Conservation (phyloP, 1,284 basidiomycete species). For the Naganishia sp. region DNA sequence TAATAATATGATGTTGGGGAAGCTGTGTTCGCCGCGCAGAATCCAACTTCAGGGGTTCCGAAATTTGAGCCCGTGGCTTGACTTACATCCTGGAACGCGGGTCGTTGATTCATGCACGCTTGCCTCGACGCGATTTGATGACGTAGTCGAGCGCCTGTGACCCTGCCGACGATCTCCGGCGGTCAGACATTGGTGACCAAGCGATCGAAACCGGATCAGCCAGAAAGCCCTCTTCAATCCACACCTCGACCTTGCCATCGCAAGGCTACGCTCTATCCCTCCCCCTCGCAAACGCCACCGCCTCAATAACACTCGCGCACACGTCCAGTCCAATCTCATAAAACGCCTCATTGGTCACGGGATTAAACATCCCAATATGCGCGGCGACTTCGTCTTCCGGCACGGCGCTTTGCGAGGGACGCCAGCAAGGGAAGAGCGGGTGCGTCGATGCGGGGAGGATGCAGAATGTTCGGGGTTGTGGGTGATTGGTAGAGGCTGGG, state of each 20-base stretch:
- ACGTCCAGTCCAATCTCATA: conserved; percentile 76
- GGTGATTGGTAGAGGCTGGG: conserved; percentile 62
- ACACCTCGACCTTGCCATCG: no score
- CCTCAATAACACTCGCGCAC: conserved; percentile 51
- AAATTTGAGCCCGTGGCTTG: no score
- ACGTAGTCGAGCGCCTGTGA: no score
- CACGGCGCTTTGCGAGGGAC: conserved; percentile 64
- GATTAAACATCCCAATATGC: conserved; percentile 85
- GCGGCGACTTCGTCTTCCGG: conserved; percentile 80
- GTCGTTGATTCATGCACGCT: no score
- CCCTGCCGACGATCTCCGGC: no score
- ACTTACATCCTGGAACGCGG: no score
- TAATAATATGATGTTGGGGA: no score
- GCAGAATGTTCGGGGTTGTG: conserved; percentile 69
- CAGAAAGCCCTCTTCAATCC: neutral
- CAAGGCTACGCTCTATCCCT: conserved; percentile 1
- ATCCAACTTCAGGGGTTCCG: no score
- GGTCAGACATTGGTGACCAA: neutral
- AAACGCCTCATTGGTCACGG: conserved; percentile 81
- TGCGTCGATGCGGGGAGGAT: conserved; percentile 66
- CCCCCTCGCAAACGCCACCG: conserved; percentile 41
- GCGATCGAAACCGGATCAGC: neutral
- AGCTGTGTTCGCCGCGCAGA: no score
- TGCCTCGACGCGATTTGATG: no score
- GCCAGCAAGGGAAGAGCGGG: conserved; percentile 61